Conservation (phyloP, 257 asterid species). For the Solanum clarkiae region DNA sequence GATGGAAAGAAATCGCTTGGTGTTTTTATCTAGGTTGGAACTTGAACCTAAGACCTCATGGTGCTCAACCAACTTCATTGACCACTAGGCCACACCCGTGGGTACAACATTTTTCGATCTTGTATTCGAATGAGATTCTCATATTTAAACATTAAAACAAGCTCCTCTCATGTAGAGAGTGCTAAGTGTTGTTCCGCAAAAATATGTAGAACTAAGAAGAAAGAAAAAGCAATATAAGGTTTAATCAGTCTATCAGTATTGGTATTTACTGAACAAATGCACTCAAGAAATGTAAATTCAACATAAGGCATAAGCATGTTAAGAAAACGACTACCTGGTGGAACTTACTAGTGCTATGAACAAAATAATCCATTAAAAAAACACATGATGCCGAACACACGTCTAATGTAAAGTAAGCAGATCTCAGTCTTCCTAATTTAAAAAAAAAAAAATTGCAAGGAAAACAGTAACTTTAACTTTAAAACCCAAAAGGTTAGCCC, state of each 20-base stretch:
- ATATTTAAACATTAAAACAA: neutral
- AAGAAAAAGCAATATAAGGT: neutral
- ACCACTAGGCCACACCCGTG: neutral
- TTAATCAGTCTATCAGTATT: neutral
- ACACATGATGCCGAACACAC: neutral
- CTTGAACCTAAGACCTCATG: neutral
- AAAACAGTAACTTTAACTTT: neutral
- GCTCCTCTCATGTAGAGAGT: neutral
- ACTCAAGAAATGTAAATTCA: neutral
- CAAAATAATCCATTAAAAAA: neutral
- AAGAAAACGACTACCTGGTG: neutral
- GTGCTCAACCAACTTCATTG: neutral
- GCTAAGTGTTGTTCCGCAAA: neutral
- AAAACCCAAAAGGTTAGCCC: neutral
- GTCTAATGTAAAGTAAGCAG: neutral
- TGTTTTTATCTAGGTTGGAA: neutral
- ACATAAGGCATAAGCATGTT: neutral
- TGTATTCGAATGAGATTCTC: neutral
- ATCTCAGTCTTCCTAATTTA: neutral
- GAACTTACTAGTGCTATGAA: neutral
- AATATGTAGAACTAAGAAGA: neutral
- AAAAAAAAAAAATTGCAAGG: neutral
- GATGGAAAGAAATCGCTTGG: neutral
- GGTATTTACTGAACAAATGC: neutral
- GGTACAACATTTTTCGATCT: neutral